Conservation (phyloP, 148 eudicot species). For the Silene conica region DNA sequence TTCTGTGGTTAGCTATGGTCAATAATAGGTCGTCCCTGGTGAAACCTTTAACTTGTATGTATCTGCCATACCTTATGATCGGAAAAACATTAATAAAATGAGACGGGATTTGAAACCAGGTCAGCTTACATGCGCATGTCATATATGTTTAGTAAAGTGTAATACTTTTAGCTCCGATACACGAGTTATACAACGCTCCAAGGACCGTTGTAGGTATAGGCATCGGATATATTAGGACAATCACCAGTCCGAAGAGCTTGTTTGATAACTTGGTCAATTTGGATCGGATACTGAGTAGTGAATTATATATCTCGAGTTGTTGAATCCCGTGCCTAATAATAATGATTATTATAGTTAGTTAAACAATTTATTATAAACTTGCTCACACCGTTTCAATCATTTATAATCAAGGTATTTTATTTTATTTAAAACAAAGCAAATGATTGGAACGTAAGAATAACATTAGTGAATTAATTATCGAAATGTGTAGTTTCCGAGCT, state of each 20-base stretch:
- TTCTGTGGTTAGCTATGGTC: slow-evolving; percentile 55
- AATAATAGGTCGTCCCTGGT: slow-evolving; percentile 70
- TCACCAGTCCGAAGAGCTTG: slow-evolving; percentile 60
- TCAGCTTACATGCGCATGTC: no score
- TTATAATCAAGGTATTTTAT: no score
- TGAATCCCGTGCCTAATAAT: slow-evolving; percentile 34
- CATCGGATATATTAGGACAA: slow-evolving; percentile 37
- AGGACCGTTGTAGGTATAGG: slow-evolving; percentile 67
- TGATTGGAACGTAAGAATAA: no score
- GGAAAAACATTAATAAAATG: neutral
- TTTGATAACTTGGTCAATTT: slow-evolving; percentile 46
- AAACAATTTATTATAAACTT: neutral
- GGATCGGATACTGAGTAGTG: no score
- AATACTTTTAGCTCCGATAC: slow-evolving; percentile 46
- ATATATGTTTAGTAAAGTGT: neutral
- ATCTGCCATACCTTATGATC: slow-evolving; percentile 29
- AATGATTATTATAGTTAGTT: neutral
- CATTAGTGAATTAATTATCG: no score
- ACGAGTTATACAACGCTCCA: slow-evolving; percentile 54
- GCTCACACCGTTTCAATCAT: no score
- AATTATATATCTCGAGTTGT: no score
- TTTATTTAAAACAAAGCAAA: no score
- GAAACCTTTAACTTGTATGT: slow-evolving; percentile 56
- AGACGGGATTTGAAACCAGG: no score
- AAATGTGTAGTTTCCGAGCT: no score